Conservation (phyloP, 306 rosid genomes). For the Canavalia gladiata region DNA sequence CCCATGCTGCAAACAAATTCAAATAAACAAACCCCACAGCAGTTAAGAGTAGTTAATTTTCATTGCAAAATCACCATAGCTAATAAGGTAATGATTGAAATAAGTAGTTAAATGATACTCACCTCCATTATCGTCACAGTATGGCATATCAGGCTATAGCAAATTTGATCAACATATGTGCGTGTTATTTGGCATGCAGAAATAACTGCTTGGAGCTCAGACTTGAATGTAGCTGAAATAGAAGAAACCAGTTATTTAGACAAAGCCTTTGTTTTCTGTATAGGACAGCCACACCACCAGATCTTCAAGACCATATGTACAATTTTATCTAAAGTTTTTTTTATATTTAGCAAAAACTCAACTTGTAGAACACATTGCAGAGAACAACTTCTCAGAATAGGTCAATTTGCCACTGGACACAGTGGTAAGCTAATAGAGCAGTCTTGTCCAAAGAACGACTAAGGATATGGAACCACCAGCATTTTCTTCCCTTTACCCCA, state of each 20-base stretch:
- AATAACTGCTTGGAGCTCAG: slow-evolving; percentile 82
- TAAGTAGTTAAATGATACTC: slow-evolving; percentile 52
- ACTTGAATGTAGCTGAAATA: slow-evolving; percentile 72
- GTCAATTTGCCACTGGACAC: not conserved
- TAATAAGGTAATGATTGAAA: slow-evolving; percentile 23
- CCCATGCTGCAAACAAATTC: slow-evolving; percentile 73
- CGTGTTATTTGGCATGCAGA: slow-evolving; percentile 80
- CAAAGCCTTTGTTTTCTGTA: slow-evolving; percentile 32
- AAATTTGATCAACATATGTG: slow-evolving; percentile 65
- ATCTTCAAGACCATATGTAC: slow-evolving; percentile 33
- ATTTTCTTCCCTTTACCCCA: not conserved
- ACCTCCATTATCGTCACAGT: slow-evolving; percentile 70
- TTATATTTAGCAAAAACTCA: not conserved
- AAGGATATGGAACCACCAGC: not conserved
- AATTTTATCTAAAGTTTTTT: slow-evolving; percentile 10
- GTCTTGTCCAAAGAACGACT: not conserved
- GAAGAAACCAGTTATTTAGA: slow-evolving; percentile 37
- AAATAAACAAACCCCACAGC: slow-evolving; percentile 31
- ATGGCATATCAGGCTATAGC: slow-evolving; percentile 58
- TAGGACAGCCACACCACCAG: not conserved
- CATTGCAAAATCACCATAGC: slow-evolving; percentile 10
- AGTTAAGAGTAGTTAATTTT: slow-evolving; percentile 21
- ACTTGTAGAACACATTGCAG: not conserved
- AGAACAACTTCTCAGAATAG: slow-evolving; percentile 19
- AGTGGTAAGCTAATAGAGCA: slow-evolving; percentile 1